Percentiles rank a stretch among this genome's conserved stretches.
Conservation (phyloP, 2,329 filamentous ascomycete species). For the Xylariaceae sp. region DNA sequence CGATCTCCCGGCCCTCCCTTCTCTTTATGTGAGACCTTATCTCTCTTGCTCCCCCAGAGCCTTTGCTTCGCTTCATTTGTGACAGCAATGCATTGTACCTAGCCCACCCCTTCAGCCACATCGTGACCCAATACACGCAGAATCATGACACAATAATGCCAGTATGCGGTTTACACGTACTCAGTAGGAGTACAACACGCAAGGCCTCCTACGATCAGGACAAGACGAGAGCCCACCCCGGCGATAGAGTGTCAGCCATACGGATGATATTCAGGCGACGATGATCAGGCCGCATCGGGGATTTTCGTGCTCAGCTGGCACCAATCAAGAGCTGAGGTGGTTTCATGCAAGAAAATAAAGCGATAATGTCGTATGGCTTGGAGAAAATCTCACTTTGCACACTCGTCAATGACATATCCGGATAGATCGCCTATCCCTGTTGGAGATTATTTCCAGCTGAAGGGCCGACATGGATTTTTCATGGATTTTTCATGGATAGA, state of each 20-base stretch:
- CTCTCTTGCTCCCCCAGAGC: constrained; percentile 1
- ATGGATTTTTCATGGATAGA: neutral
- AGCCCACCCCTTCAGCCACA: neutral
- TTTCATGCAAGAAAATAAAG: neutral
- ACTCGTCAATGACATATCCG: neutral
- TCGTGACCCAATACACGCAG: constrained; percentile 4
- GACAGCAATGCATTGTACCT: neutral
- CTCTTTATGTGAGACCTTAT: constrained; percentile 19
- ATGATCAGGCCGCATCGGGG: constrained; percentile 8
- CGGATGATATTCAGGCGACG: neutral
- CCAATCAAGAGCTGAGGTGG: constrained; percentile 18
- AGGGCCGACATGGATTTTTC: neutral
- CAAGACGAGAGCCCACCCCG: neutral
- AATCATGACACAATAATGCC: constrained; percentile 7
- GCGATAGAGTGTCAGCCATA: neutral
- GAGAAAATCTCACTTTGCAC: neutral
- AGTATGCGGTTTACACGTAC: neutral
- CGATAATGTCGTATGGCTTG: neutral
- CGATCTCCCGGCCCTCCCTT: neutral
- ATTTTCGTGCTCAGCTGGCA: constrained; percentile 6
- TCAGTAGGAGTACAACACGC: neutral
- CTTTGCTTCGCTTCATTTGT: constrained; percentile 2
- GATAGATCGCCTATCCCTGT: neutral
- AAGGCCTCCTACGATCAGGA: neutral
- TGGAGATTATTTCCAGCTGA: neutral